phyloP scores from a whole-genome alignment of 768 basidiomycete genomes.

The Leccinum variicolor region DNA sequence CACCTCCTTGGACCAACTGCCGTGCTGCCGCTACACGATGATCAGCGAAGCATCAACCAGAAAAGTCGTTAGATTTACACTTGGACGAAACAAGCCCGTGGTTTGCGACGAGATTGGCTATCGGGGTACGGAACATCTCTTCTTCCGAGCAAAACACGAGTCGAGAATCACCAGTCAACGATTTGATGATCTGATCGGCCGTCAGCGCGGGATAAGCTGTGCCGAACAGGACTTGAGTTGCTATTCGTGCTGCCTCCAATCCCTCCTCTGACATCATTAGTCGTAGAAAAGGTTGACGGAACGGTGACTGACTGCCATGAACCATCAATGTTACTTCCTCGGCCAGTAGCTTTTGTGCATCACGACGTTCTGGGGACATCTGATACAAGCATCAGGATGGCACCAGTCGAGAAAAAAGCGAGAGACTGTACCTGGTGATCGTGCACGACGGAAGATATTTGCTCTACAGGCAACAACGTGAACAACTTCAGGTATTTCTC shows the following conservation, averaged over 20 bases:
- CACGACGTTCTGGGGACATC: conserved; percentile 36
- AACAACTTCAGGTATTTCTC: conserved; percentile 78
- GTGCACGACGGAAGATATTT: conserved; percentile 54
- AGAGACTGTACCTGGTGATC: conserved; percentile 50
- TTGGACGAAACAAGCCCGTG: conserved; percentile 60
- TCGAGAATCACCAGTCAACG: conserved; percentile 64
- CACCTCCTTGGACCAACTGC: conserved; percentile 58
- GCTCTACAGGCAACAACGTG: conserved; percentile 62
- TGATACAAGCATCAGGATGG: conserved; percentile 7
- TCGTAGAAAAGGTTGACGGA: neutral
- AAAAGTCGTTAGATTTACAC: conserved; percentile 41
- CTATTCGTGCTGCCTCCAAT: conserved; percentile 40
- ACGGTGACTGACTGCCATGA: conserved; percentile 46
- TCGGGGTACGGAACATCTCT: conserved; percentile 50
- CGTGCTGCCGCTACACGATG: conserved; percentile 57
- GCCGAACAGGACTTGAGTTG: conserved; percentile 45
- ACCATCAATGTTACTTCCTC: conserved; percentile 58
- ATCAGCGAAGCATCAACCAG: conserved; percentile 4
- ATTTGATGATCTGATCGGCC: conserved; percentile 53
- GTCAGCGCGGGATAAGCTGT: conserved; percentile 40
- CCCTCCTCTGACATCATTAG: conserved; percentile 34
- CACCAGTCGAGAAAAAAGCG: neutral
- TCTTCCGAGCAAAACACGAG: conserved; percentile 48
- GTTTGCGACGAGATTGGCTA: conserved; percentile 60
- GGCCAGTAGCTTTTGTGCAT: conserved; percentile 52